Evolutionary conservation across 2,329 filamentous ascomycete genomes (phyloP), one percentile per base, ranked within the genome.

Genomic region (Podosphaera leucotricha): DNA sequence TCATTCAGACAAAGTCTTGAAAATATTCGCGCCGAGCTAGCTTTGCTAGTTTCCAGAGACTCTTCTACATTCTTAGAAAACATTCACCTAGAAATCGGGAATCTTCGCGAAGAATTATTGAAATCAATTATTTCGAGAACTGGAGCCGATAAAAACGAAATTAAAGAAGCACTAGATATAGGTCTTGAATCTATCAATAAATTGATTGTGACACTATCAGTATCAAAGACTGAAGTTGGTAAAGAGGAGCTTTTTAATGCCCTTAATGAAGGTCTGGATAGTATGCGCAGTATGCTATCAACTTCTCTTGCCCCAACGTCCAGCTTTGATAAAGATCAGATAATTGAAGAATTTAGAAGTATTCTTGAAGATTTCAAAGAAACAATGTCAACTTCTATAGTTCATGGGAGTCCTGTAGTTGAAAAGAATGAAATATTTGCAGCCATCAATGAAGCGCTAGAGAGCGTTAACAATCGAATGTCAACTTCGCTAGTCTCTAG

Each of bases 211-310:
- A 20, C n/a, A 38, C 8, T 22, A 20, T 4, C 20, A 18, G 37
- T 20, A 20, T 20, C 37, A 6, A 22, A 20, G n/a, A 15, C 37
- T 6, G 20, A 18, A 19, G 26, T 26, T 13, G 26, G 74, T 43
- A 72, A 69, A 41, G 70, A 80, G 28, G 80, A 86, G 42, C 68
- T 90, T 22, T 67, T 92, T 1, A 71, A 52, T 24, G 52, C 49
- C 2, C 44, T 87, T 2, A 74, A 71, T 22, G 72, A 71, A 39
- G 83, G 85, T 1, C 68, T 93, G 26, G 80, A 82, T 47, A 72
- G 70, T 37, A 74, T 44, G 71, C 69, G 42, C 69, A 80, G 26
- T 80, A 38, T 13, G 7, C 19, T 38, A 5, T 19, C 37, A 20
- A 13, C 16, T 19, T 38, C 18, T 38, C 37, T 20, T 19, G 16